These are phyloP conservation scores for Areca catechu DNA, from an alignment of 176 grass and related monocot species.

Conservation along the genomic window DNA sequence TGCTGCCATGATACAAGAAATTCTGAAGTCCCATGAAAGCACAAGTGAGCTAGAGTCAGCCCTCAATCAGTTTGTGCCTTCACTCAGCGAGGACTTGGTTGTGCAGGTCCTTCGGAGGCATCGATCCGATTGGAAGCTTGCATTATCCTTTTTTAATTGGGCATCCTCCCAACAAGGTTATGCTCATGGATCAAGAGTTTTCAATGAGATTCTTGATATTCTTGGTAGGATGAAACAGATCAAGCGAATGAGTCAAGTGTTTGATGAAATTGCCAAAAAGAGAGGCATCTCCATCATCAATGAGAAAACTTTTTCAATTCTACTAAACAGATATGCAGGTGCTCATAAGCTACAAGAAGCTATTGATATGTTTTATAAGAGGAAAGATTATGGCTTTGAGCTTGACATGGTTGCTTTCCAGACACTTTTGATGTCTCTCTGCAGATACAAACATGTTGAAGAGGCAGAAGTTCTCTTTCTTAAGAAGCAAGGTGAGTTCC, in stretches of 20 bases:
- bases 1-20: conserved; percentile 12
- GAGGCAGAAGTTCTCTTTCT: conserved; percentile 68
- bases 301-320: conserved; percentile 48
- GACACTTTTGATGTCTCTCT: conserved; percentile 58
- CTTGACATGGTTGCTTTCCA: conserved; percentile 56
- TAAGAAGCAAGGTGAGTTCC: conserved; percentile 44
- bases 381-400: conserved; percentile 48
- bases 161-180: conserved; percentile 16
- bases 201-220: conserved; percentile 56
- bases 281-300: conserved; percentile 7
- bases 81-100: conserved; percentile 39
- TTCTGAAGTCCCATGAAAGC: conserved; percentile 26
- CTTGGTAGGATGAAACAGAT: conserved; percentile 76
- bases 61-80: conserved; percentile 19
- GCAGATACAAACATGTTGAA: conserved; percentile 65
- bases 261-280: conserved; percentile 42
- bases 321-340: conserved; percentile 52
- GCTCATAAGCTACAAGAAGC: conserved; percentile 60
- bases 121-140: conserved; percentile 49
- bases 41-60: conserved; percentile 2
- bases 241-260: conserved; percentile 38
- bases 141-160: conserved; percentile 51
- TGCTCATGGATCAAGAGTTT: conserved; percentile 29
- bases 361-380: conserved; percentile 53
- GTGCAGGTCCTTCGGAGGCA: conserved; percentile 43